Evolutionary conservation across 148 eudicot genomes (phyloP).

Genomic region (Selenicereus undatus): DNA sequence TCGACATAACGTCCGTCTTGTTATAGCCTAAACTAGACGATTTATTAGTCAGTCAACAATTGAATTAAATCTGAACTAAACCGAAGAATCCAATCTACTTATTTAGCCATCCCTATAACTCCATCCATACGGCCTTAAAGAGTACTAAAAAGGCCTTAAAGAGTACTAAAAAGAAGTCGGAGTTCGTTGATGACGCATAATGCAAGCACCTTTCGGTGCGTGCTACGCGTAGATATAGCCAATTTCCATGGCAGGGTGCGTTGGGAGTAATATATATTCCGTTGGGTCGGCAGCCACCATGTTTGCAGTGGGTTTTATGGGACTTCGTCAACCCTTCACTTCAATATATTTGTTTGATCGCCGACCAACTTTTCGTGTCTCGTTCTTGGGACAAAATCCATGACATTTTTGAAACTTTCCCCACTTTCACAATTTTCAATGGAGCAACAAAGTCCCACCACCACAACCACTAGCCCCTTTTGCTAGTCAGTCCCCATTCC

Average conservation of each 20-base stretch:
- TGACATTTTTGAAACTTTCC: background rate
- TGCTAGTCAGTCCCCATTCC: background rate
- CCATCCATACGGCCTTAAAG: no score
- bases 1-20: no score
- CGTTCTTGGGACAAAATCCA: background rate
- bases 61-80: no score
- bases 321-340: background rate
- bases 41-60: no score
- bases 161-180: no score
- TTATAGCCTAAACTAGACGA: no score
- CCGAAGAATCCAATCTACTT: no score
- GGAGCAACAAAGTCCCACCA: background rate
- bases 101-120: no score
- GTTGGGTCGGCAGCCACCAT: slow-evolving; percentile 2
- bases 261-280: background rate
- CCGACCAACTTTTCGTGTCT: slow-evolving; percentile 17
- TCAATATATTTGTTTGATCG: background rate
- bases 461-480: background rate
- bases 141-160: no score
- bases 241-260: no score
- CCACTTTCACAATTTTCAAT: background rate
- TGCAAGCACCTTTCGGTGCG: background rate
- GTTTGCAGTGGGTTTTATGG: background rate
- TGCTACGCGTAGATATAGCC: background rate
- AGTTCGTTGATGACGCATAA: no score